Percentiles rank a stretch among this genome's conserved stretches.
These are phyloP conservation scores for Sugiyamaella marilandica DNA, from an alignment of 805 yeast genomes.

Conservation along the genomic window DNA sequence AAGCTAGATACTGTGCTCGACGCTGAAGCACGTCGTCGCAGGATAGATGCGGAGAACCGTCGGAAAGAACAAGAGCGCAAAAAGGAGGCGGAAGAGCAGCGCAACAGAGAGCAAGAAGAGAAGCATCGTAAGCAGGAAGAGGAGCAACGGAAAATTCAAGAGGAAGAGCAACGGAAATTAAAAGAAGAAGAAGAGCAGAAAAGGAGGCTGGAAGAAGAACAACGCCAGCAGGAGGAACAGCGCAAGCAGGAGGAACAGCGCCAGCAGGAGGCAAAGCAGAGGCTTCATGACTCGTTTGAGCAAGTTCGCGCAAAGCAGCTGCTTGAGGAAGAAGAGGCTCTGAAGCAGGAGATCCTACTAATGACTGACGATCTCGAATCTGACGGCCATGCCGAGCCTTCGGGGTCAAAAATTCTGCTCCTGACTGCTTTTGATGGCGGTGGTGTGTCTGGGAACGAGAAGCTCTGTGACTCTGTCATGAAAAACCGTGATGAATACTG, in stretches of 20 bases:
- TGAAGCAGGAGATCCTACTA: background rate
- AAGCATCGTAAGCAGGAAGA: background rate
- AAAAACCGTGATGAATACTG: conserved; percentile 31
- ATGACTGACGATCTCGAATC: conserved; percentile 1
- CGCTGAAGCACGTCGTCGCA: background rate
- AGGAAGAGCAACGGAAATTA: background rate
- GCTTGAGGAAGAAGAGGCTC: background rate
- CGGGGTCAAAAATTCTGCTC: conserved; percentile 18
- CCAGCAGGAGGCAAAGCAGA: background rate
- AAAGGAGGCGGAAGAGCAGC: background rate
- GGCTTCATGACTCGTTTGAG: background rate
- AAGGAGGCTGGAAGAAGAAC: background rate
- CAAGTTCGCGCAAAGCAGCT: background rate
- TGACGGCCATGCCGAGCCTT: conserved; percentile 4
- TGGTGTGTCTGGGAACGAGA: conserved; percentile 18
- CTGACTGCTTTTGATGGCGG: conserved; percentile 25
- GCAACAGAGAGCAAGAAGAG: too few species aligned
- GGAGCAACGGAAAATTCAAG: background rate
- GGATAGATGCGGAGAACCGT: background rate
- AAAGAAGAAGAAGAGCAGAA: background rate
- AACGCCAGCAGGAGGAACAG: background rate
- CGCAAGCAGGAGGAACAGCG: background rate
- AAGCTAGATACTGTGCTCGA: background rate
- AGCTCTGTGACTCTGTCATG: conserved; percentile 15
- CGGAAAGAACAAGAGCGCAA: conserved; percentile 2